These are phyloP conservation scores for Cutaneotrichosporon sp. DNA, from an alignment of 1,284 basidiomycete species.

Conservation along the genomic window DNA sequence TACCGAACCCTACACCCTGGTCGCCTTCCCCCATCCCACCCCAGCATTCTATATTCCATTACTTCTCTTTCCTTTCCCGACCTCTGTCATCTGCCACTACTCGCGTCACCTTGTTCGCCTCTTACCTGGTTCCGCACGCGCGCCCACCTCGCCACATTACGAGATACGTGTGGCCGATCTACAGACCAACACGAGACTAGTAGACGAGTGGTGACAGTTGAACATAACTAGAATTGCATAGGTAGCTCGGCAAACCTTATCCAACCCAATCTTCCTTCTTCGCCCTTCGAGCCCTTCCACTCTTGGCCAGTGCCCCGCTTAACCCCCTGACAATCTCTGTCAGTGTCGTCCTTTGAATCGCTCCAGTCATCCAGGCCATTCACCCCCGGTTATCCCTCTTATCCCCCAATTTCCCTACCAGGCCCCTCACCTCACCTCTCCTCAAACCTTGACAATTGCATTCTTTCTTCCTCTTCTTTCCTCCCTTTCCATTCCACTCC, in stretches of 20 bases:
- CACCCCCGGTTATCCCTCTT: background rate
- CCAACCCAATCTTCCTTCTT: constrained; percentile 3
- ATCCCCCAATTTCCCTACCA: background rate
- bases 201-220: background rate
- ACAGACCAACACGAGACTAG: background rate
- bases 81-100: background rate
- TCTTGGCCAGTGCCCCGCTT: background rate
- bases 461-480: background rate
- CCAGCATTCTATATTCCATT: constrained; percentile 1
- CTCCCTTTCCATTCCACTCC: background rate
- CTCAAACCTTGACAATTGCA: background rate
- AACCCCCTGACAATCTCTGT: background rate
- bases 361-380: background rate
- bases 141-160: background rate
- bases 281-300: background rate
- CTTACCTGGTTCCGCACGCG: background rate
- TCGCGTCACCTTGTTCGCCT: background rate
- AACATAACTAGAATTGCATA: background rate
- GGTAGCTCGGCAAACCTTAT: background rate
- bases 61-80: background rate
- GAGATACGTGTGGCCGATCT: too few relatives aligned
- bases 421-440: background rate
- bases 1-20: background rate
- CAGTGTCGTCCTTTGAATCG: background rate
- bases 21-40: background rate